These are phyloP conservation scores for Wolfiporia cocos DNA, from an alignment of 1,284 basidiomycete genomes.

Conservation along the genomic window DNA sequence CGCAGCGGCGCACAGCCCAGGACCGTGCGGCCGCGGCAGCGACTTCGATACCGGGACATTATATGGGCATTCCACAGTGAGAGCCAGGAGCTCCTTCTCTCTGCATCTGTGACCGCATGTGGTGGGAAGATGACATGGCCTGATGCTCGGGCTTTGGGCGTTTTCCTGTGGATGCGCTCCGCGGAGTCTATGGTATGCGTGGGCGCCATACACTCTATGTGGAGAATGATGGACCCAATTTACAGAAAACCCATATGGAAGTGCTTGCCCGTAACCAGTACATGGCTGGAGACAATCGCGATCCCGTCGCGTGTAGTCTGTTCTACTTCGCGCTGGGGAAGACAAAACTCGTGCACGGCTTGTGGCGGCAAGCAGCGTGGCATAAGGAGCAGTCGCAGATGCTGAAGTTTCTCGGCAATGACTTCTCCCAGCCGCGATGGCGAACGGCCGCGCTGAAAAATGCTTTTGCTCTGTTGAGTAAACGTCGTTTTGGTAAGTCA, in stretches of 20 bases:
- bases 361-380: constrained; percentile 95
- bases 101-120: constrained; percentile 67
- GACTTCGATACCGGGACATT: constrained; percentile 86
- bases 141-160: constrained; percentile 80
- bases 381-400: constrained; percentile 88
- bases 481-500: constrained; percentile 78
- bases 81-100: constrained; percentile 79
- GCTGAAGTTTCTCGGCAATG: constrained; percentile 91
- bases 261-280: constrained; percentile 91
- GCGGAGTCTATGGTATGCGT: constrained; percentile 68
- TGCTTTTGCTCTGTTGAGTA: constrained; percentile 88
- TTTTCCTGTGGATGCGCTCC: constrained; percentile 86
- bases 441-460: constrained; percentile 94
- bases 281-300: constrained; percentile 77
- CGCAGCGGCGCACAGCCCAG: constrained; percentile 28
- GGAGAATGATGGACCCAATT: constrained; percentile 1
- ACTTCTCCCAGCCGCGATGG: constrained; percentile 87
- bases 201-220: too few relatives aligned
- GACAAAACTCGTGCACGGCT: constrained; percentile 83
- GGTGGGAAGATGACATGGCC: constrained; percentile 83
- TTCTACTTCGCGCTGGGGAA: constrained; percentile 96
- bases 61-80: constrained; percentile 95
- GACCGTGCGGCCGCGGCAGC: constrained; percentile 51
- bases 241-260: constrained; percentile 78
- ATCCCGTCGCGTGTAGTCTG: constrained; percentile 86